These are phyloP conservation scores for Cornus florida DNA, from an alignment of 148 eudicot genomes.

Conservation along the genomic window DNA sequence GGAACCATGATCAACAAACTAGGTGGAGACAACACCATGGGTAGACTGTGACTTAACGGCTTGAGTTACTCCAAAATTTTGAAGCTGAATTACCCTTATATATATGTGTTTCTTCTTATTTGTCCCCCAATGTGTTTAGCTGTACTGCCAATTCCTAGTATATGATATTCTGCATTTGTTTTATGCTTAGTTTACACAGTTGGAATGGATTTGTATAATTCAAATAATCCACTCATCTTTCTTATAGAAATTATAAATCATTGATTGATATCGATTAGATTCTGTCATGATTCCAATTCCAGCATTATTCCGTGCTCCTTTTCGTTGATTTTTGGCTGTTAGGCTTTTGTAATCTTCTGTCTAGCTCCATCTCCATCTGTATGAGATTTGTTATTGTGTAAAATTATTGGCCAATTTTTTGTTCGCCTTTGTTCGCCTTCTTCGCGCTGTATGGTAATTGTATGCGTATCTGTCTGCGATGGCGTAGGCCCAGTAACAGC, in stretches of 20 bases:
- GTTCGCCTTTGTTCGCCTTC: no score
- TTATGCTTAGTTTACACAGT: not conserved
- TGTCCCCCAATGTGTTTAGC: not conserved
- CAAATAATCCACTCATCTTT: not conserved
- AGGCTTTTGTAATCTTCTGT: not conserved
- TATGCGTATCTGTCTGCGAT: not conserved
- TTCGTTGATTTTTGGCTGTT: not conserved
- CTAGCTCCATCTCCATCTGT: not conserved
- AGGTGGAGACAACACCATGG: slow-evolving; percentile 45
- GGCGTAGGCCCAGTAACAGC: not conserved
- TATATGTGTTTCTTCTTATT: slow-evolving; percentile 1
- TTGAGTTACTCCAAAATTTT: slow-evolving; percentile 12
- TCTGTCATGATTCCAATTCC: not conserved
- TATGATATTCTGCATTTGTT: not conserved
- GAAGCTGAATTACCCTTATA: not conserved
- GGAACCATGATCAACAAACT: slow-evolving; percentile 41
- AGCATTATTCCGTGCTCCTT: not conserved
- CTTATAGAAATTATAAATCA: not conserved
- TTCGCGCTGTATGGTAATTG: not conserved
- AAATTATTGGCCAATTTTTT: no score
- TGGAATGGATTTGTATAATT: slow-evolving; percentile 9
- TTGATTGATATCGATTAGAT: not conserved
- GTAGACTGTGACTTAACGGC: not conserved
- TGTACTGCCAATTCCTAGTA: slow-evolving; percentile 1
- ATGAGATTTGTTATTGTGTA: not conserved